Evolutionary conservation across 495 filamentous ascomycete species (phyloP), one percentile per base, ranked within the genome.

Genomic region (Tuber microsphaerosporum): DNA sequence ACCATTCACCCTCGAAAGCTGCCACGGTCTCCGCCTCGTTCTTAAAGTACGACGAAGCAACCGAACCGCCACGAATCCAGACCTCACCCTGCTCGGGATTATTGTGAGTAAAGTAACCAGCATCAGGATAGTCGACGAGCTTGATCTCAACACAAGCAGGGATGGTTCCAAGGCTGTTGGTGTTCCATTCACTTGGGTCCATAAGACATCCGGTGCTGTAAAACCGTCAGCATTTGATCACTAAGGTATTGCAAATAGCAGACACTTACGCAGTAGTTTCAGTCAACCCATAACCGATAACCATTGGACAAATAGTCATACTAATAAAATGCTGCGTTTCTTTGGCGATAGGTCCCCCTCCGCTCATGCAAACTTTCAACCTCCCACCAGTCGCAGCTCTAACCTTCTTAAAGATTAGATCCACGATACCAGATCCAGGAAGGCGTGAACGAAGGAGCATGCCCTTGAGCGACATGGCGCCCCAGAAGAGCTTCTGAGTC

Each of bases 61-160:
- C 90, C 78, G 90, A 88, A 43, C 87, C 88, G 73, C 94, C 94
- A 51, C 93, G 92, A 79, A 97, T 94, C 90, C 91, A 95, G 84
- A 97, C 91, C 85, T 97, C 94, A 78, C 94, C 94, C 84, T 97
- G 95, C 77, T 89, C 88, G 39, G 94, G 94, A 76, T 89, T 91
- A 87, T 93, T 97, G 81, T 89, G 91, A 44, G 92, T 87, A 77
- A 88, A 90, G 85, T 99, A 99, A 26, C 95, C 95, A 7, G 95
- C 94, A 81, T 99, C 95, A 34, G 91, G 84, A 84, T 93, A 98
- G 85, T 99, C 95, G 75, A 99, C 94, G 31, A 99, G 90, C 87
- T 99, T 99, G 82, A 94, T 85, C 84, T 98, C 95, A 75, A 97
- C 85, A 42, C 87, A 91, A 48, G 89, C 89, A n/a, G 94, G 90